Base-by-base conservation (phyloP, 495 filamentous ascomycete species). In the Xylaria venustula region DNA sequence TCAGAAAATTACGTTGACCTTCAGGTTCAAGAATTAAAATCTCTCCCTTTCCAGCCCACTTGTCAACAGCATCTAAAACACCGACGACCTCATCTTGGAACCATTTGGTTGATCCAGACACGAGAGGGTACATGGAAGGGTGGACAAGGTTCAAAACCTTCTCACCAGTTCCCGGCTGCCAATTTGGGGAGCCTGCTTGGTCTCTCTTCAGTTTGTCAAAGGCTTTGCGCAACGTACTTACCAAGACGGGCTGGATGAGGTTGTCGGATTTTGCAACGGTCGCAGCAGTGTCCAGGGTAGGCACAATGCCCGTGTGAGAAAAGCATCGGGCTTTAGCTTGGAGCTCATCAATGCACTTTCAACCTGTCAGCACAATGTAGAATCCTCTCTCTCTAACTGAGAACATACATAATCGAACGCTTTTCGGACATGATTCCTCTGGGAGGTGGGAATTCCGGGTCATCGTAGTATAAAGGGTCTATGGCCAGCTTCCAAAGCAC, bases 121-220 rank as follows among this genome's bases (percentile, higher is more conserved):
- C 62, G 0, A 89, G 67, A 0, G 87, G 86, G 55, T 82, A 88
- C 48, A 87, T 71, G 7, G 84, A 86, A 1, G 85, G 86, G 64
- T 88, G 80, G 1, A 89, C 81, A 0, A 89, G 66, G 65, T 89
- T 75, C 7, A 85, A 73, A 0, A 89, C 87, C 62, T 77, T 79
- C 1, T 76, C 67, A 56, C 85, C 70, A 12, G 83, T 84, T 3
- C 75, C 67, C 0, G 85, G 85, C 56, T 86, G 84, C 76, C 83
- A 88, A 63, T 88, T 85, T 51, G 80, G 81, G 8, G 72, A 47
- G 0, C 67, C 57, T 15, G 68, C 68, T 37, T 83, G 77, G 2
- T 81, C 71, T 32, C 77, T 53, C 34, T 77, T 74, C 6, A 87
- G 66, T 32, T 45, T 60, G 19, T 53, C 56, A 28, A 74, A 73